Percentiles rank a stretch among this genome's conserved stretches.
These are phyloP conservation scores for Clathrospora elynae DNA, from an alignment of 2,329 filamentous ascomycete species.

Conservation along the genomic window DNA sequence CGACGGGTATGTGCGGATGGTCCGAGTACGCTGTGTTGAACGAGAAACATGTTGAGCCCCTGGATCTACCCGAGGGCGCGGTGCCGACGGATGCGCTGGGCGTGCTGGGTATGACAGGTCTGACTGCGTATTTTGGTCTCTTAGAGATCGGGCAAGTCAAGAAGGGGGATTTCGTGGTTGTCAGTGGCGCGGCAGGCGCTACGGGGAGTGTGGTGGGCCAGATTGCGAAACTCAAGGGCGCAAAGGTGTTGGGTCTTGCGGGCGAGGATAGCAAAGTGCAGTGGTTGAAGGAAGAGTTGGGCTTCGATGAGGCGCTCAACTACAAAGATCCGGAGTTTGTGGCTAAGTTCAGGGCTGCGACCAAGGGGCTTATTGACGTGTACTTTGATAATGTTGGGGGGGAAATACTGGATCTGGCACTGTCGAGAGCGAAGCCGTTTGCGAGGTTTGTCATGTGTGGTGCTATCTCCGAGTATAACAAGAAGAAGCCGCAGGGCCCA, in stretches of 20 bases:
- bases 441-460: conserved; percentile 54
- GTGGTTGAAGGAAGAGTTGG: conserved; percentile 60
- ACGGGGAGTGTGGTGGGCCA: conserved; percentile 78
- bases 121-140: conserved; percentile 80
- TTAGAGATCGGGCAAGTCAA: conserved; percentile 69
- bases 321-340: conserved; percentile 59
- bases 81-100: conserved; percentile 61
- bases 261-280: conserved; percentile 59
- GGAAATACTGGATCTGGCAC: conserved; percentile 54
- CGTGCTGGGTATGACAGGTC: conserved; percentile 65
- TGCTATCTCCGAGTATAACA: conserved; percentile 53
- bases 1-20: conserved; percentile 65
- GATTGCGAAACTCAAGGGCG: conserved; percentile 73
- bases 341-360: conserved; percentile 55
- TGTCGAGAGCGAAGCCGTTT: conserved; percentile 50
- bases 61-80: conserved; percentile 54
- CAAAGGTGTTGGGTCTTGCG: conserved; percentile 58
- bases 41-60: conserved; percentile 56
- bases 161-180: conserved; percentile 74
- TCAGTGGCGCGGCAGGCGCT: conserved; percentile 77
- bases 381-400: conserved; percentile 60
- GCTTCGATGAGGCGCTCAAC: conserved; percentile 61
- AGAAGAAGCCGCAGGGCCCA: conserved; percentile 57
- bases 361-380: conserved; percentile 57
- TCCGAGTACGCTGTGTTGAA: conserved; percentile 66